Percentiles rank a stretch among this genome's conserved stretches.
Evolutionary conservation across 805 yeast species (phyloP).

Genomic region (Kuraishia borneana): DNA sequence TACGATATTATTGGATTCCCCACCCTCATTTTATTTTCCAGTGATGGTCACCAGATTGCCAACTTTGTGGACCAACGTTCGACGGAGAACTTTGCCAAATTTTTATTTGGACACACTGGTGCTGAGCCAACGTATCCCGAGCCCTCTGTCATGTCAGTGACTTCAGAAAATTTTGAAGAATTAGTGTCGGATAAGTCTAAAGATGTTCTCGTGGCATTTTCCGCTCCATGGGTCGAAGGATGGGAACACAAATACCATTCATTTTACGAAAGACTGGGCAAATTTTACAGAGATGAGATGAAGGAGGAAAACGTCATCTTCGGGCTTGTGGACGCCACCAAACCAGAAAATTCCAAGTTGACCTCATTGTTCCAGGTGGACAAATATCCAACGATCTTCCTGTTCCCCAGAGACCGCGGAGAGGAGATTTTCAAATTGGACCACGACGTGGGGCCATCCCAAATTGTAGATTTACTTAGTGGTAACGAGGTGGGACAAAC

Average conservation of each 20-base stretch:
- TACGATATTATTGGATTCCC: slow-evolving; percentile 38
- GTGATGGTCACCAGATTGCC: slow-evolving; percentile 26
- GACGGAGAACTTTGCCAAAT: slow-evolving; percentile 19
- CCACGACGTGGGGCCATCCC: slow-evolving; percentile 13
- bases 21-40: slow-evolving; percentile 27
- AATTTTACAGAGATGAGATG: slow-evolving; percentile 11
- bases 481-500: slow-evolving; percentile 17
- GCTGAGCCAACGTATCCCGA: slow-evolving; percentile 20
- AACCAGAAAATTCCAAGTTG: slow-evolving; percentile 13
- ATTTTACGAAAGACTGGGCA: slow-evolving; percentile 19
- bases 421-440: slow-evolving; percentile 6
- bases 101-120: slow-evolving; percentile 20
- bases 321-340: slow-evolving; percentile 21
- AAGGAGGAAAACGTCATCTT: slow-evolving; percentile 12
- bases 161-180: slow-evolving; percentile 7
- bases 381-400: slow-evolving; percentile 19
- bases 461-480: slow-evolving; percentile 16
- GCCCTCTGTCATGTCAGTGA: slow-evolving; percentile 5
- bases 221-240: slow-evolving; percentile 22
- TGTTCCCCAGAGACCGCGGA: slow-evolving; percentile 9
- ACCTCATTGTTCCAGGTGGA: slow-evolving; percentile 15
- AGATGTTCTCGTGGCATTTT: slow-evolving; percentile 20
- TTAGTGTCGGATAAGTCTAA: slow-evolving; percentile 3
- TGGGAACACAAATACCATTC: slow-evolving; percentile 20
- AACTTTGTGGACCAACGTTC: slow-evolving; percentile 24